Percentiles rank a stretch among this genome's conserved stretches.
phyloP scores from a whole-genome alignment of 2,329 filamentous ascomycete species.

The Talaromyces sp. region DNA sequence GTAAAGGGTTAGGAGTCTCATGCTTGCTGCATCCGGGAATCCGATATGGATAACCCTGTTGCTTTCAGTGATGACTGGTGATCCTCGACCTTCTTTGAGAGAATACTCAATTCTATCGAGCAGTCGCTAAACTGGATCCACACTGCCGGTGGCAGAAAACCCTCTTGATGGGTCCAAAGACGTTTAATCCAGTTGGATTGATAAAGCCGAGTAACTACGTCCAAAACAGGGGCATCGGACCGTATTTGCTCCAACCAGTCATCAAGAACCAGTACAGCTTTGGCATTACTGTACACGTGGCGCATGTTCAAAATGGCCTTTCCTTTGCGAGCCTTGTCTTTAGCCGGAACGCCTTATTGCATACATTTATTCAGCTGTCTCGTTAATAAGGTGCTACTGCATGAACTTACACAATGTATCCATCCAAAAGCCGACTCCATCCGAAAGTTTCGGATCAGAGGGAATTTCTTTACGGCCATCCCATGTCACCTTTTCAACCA shows the following conservation, averaged over 20 bases:
- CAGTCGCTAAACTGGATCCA: slow-evolving; percentile 13
- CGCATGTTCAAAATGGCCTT: slow-evolving; percentile 12
- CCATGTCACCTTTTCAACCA: slow-evolving; percentile 12
- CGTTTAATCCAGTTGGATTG: slow-evolving; percentile 14
- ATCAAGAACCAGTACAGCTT: slow-evolving; percentile 15
- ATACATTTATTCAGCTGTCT: neutral
- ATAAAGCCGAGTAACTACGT: slow-evolving; percentile 11
- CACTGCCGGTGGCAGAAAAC: slow-evolving; percentile 9
- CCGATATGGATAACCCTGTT: neutral
- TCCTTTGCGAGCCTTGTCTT: slow-evolving; percentile 1
- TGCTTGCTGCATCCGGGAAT: neutral
- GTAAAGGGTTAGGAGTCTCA: neutral
- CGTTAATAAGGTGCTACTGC: neutral
- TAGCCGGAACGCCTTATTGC: slow-evolving; percentile 9
- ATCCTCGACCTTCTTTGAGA: neutral
- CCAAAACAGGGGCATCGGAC: slow-evolving; percentile 8
- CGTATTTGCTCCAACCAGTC: slow-evolving; percentile 12
- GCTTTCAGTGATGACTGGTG: neutral
- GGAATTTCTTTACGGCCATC: slow-evolving; percentile 7
- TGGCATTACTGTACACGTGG: slow-evolving; percentile 12
- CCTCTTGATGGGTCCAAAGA: slow-evolving; percentile 15
- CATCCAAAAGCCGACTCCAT: slow-evolving; percentile 16
- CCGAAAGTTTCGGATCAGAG: neutral
- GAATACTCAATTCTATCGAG: neutral
- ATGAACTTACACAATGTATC: slow-evolving; percentile 15